Evolutionary conservation across 1,139 yeast species (phyloP).

Genomic region (Komagataea norvegica): DNA sequence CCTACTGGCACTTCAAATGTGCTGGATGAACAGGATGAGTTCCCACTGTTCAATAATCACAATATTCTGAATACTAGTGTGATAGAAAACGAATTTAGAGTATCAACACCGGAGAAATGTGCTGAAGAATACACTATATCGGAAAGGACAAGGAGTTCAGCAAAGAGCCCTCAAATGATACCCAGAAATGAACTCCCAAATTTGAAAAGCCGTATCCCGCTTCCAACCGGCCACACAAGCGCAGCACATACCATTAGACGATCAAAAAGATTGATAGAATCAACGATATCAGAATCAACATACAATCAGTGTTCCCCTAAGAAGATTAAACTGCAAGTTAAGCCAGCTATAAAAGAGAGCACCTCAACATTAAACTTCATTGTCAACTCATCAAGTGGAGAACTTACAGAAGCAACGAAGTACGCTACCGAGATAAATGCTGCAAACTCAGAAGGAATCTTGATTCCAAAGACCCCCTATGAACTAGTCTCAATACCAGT

Average conservation of each 20-base stretch:
- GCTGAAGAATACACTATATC: conserved; percentile 10
- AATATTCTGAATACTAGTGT: conserved; percentile 2
- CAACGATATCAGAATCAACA: conserved; percentile 2
- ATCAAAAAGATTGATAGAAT: conserved; percentile 18
- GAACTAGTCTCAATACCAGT: conserved; percentile 70
- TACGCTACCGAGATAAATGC: conserved; percentile 75
- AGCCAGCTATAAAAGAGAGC: conserved; percentile 15
- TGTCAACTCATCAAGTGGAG: conserved; percentile 67
- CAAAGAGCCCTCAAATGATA: too few species aligned
- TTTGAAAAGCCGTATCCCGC: conserved; percentile 20
- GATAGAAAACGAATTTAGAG: conserved; percentile 17
- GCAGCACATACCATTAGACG: conserved; percentile 17
- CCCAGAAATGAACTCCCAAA: conserved; percentile 6
- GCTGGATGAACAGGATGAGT: conserved; percentile 10
- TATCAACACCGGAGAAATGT: conserved; percentile 17
- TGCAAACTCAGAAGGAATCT: conserved; percentile 57
- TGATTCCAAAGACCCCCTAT: conserved; percentile 52
- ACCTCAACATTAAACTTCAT: conserved; percentile 40
- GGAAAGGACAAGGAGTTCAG: conserved; percentile 15
- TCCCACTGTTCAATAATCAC: conserved; percentile 9
- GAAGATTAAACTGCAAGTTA: conserved; percentile 10
- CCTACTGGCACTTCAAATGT: conserved; percentile 1
- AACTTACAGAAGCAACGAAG: conserved; percentile 63
- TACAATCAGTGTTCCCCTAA: conserved; percentile 17
- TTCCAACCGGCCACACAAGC: conserved; percentile 8